Conservation (phyloP, 2,329 filamentous ascomycete species). For the Aspergillus pseudotamarii region DNA sequence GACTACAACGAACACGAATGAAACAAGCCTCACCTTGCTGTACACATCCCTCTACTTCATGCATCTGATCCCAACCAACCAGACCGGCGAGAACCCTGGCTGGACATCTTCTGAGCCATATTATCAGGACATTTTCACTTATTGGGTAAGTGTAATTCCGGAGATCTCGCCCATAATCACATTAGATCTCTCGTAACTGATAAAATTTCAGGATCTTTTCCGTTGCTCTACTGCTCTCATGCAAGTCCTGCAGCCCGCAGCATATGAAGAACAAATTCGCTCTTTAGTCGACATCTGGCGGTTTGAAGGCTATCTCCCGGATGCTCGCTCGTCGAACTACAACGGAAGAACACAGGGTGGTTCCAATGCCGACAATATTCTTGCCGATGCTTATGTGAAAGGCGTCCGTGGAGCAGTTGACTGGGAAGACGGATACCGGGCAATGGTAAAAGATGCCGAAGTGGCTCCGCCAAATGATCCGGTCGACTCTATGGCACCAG, state of each 20-base stretch:
- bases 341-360: conserved; percentile 72
- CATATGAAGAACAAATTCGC: conserved; percentile 67
- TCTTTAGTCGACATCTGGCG: conserved; percentile 71
- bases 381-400: conserved; percentile 73
- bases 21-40: conserved; percentile 60
- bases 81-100: conserved; percentile 69
- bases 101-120: conserved; percentile 69
- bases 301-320: conserved; percentile 65
- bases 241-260: conserved; percentile 64
- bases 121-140: conserved; percentile 72
- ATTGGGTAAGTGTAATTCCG: conserved; percentile 53
- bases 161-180: neutral
- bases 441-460: conserved; percentile 70
- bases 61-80: conserved; percentile 69
- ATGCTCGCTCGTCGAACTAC: conserved; percentile 68
- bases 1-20: conserved; percentile 60
- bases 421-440: conserved; percentile 64
- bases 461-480: conserved; percentile 62
- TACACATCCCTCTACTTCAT: conserved; percentile 73
- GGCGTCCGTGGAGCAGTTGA: conserved; percentile 62
- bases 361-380: conserved; percentile 70
- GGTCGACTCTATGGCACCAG: conserved; percentile 55
- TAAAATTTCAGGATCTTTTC: conserved; percentile 53
- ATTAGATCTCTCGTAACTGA: conserved; percentile 4
- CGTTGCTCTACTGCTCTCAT: conserved; percentile 67